phyloP scores from a whole-genome alignment of 805 yeast genomes.

The Candida maltosa region DNA sequence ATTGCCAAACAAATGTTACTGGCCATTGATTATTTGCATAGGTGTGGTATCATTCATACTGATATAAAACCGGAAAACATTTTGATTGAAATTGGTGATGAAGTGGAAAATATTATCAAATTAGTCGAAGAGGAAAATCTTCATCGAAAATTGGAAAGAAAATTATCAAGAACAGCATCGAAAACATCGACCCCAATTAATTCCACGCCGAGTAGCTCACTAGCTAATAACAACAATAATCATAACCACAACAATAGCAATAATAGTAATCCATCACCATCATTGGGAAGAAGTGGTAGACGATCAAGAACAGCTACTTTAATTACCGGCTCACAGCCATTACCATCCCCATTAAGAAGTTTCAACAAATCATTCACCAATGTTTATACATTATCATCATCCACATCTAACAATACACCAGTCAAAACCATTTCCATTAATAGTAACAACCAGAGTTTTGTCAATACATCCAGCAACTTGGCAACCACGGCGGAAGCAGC shows the following conservation, averaged over 20 bases:
- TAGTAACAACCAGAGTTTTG: neutral
- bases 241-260: neutral
- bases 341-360: slow-evolving; percentile 82
- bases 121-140: slow-evolving; percentile 61
- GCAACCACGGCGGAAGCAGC: neutral
- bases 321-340: slow-evolving; percentile 88
- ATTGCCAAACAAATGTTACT: slow-evolving; percentile 74
- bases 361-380: slow-evolving; percentile 39
- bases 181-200: slow-evolving; percentile 13
- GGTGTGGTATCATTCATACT: slow-evolving; percentile 74
- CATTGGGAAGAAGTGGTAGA: slow-evolving; percentile 42
- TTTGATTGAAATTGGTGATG: slow-evolving; percentile 75
- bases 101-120: slow-evolving; percentile 72
- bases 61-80: slow-evolving; percentile 76
- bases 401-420: slow-evolving; percentile 39
- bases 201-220: slow-evolving; percentile 7
- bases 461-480: neutral
- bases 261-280: slow-evolving; percentile 25
- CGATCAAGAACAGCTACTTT: slow-evolving; percentile 71
- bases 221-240: too few relatives aligned
- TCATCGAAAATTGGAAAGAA: slow-evolving; percentile 43
- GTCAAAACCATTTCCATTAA: slow-evolving; percentile 15
- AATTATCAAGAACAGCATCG: slow-evolving; percentile 33
- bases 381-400: slow-evolving; percentile 31
- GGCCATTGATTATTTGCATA: slow-evolving; percentile 69